A percentile compares a stretch with the other conserved stretches of the same genome.
phyloP scores from a whole-genome alignment of 495 filamentous ascomycete species.

The Neurospora pannonica region DNA sequence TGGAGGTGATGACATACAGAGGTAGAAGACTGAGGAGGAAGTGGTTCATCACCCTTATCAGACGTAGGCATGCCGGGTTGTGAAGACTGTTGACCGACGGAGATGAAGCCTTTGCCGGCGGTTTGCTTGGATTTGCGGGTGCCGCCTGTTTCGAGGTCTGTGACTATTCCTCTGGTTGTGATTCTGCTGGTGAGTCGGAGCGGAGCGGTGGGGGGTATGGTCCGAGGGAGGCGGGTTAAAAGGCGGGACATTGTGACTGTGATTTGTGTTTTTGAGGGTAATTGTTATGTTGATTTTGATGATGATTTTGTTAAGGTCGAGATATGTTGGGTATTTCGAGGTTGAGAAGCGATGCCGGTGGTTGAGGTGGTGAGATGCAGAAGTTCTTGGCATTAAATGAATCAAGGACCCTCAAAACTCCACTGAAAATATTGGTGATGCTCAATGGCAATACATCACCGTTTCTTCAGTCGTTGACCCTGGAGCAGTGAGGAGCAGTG shows the following conservation, averaged over 20 bases:
- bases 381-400: not conserved
- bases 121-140: not conserved
- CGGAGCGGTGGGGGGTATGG: not conserved
- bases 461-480: not conserved
- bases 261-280: not conserved
- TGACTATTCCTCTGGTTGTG: not conserved
- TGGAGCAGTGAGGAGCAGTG: not conserved
- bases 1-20: not conserved
- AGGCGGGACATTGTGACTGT: not conserved
- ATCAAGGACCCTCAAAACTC: not conserved
- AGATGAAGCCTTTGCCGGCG: not conserved
- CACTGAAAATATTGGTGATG: not conserved
- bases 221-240: not conserved
- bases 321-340: not conserved
- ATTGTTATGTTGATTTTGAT: not conserved
- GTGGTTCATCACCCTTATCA: not conserved
- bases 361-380: not conserved
- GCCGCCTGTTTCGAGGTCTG: not conserved
- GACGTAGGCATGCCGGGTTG: not conserved
- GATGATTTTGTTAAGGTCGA: not conserved
- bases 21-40: not conserved
- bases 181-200: not conserved
- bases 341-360: not conserved
- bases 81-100: not conserved
- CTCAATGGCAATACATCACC: not conserved